Evolutionary conservation across 1,284 basidiomycete genomes (phyloP), one percentile per base, ranked within the genome.

Genomic region (Heterobasidion irregulare): DNA sequence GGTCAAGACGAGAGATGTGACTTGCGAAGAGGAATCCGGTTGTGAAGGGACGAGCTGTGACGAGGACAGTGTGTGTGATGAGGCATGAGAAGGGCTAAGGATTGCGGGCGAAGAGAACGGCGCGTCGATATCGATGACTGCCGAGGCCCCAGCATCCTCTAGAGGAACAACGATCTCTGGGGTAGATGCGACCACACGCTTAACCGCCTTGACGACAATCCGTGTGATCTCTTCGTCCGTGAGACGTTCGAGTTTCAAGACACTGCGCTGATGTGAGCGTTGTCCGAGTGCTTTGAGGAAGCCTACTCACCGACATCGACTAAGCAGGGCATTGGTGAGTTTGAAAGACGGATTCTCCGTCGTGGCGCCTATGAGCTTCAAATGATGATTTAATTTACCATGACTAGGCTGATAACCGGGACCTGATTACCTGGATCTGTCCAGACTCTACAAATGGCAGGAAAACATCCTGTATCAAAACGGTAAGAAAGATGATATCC

Each of bases 341-440:
- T 88, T 91, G 73, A 95, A 96, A 1, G 89, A 92, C 0, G 93
- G 93, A 64, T 96, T 96, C 68, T 96, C 93, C 0, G 93, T 96
- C 2, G 93, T 96, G 1, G 93, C 92, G 15, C 91, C 91, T 58
- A 96, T 83, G 38, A 95, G 73, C 77, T 86, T 53, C 56, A 56
- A 18, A 58, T 59, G n/a, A 60, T 58, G 19, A 58, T 55, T 36
- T 64, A 55, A 55, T 57, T 50, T 19, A 63, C 62, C n/a, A 6
- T 6, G 54, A 8, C 15, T 13, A 16, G n/a, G 54, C 55, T 5
- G 34, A 38, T 18, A 50, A 48, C 26, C 6, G 26, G 26, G 26
- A 35, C 43, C 46, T 19, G 56, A 62, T 53, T 57, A 83, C 84
- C 69, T 88, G 86, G 19, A 93, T 80, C 60, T 81, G 79, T 2